Evolutionary conservation across 495 filamentous ascomycete species (phyloP).

Genomic region (Hypoxylon trugodes): DNA sequence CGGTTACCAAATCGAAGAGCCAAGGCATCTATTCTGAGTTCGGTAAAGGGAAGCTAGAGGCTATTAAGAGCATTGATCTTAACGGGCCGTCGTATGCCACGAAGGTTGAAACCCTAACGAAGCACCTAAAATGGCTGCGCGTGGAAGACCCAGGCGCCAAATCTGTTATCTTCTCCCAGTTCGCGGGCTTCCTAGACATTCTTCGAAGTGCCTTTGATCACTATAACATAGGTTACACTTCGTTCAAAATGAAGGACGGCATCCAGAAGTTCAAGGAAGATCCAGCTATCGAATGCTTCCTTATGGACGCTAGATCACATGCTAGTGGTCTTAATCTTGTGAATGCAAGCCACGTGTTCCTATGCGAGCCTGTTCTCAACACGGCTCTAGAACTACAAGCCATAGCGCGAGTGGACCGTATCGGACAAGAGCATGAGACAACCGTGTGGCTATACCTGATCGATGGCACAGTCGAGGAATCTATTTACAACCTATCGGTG

Average conservation of each 20-base stretch:
- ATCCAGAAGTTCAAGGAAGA: conserved; percentile 79
- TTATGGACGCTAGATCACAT: conserved; percentile 87
- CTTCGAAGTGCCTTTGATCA: conserved; percentile 70
- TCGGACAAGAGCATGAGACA: conserved; percentile 86
- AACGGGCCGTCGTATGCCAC: conserved; percentile 77
- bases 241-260: conserved; percentile 68
- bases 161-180: conserved; percentile 91
- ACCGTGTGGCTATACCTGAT: conserved; percentile 96
- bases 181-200: conserved; percentile 78
- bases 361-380: conserved; percentile 93
- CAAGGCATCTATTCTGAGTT: conserved; percentile 79
- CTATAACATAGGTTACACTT: conserved; percentile 75
- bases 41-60: conserved; percentile 69
- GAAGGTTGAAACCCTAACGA: conserved; percentile 84
- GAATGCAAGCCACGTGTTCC: conserved; percentile 91
- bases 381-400: conserved; percentile 93
- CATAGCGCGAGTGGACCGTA: conserved; percentile 91
- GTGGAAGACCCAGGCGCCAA: conserved; percentile 87
- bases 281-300: conserved; percentile 79
- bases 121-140: conserved; percentile 86
- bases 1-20: conserved; percentile 35
- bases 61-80: conserved; percentile 86
- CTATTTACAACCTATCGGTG: conserved; percentile 87
- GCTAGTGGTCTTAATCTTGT: conserved; percentile 88
- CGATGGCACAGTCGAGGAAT: conserved; percentile 86